Percentiles rank a stretch among this genome's conserved stretches.
Evolutionary conservation across 192 early-diverging fungal species (phyloP).

Genomic region (Neocallimastix lanati): DNA sequence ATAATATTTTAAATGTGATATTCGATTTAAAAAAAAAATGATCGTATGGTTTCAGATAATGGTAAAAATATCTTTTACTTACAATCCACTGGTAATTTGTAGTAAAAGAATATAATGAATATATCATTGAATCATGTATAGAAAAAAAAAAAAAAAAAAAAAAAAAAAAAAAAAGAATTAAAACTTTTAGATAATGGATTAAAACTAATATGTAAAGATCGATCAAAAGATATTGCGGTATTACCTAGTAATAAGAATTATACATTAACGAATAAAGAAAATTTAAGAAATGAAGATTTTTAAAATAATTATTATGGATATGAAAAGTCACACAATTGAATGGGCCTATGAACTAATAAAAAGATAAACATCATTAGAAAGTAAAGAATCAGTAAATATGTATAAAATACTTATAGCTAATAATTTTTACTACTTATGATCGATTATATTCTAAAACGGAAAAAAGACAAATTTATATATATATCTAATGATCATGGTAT

Average conservation of each 20-base stretch:
- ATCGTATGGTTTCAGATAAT: too few species aligned
- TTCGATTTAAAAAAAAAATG: too few species aligned
- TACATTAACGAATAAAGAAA: not conserved
- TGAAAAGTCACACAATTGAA: not conserved
- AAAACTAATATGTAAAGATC: not conserved
- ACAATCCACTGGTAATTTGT: too few species aligned
- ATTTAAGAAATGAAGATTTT: not conserved
- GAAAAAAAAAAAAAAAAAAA: too few species aligned
- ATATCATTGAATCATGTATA: not conserved
- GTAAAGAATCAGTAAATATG: not conserved
- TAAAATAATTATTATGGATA: too few species aligned
- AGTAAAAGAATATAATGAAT: not conserved
- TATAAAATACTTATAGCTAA: not conserved
- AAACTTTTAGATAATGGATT: not conserved
- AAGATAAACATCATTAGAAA: not conserved
- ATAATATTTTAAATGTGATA: too few species aligned
- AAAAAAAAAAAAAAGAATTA: not conserved
- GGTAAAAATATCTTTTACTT: too few species aligned
- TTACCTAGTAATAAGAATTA: not conserved
- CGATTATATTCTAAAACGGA: not conserved
- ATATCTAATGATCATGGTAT: not conserved
- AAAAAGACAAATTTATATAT: not conserved
- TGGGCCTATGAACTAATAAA: not conserved
- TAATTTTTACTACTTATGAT: not conserved
- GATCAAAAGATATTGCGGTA: not conserved